Evolutionary conservation across 176 grass and related monocot species (phyloP).

Genomic region (Poa annua): DNA sequence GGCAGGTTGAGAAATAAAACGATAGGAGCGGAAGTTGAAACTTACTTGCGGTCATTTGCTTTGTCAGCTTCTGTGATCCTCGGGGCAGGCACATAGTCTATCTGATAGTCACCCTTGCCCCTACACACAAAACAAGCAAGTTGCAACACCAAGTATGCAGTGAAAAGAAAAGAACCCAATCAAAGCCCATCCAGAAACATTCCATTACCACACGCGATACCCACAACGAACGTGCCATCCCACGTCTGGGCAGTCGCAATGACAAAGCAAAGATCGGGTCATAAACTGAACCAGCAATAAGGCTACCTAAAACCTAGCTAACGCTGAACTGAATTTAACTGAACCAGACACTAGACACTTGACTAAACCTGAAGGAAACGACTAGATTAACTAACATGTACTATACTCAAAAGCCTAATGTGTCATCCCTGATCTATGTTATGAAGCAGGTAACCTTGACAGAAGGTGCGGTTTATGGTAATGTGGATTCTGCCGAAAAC

Average conservation of each 20-base stretch:
- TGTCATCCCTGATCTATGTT: not conserved
- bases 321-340: too few species aligned
- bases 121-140: constrained; percentile 41
- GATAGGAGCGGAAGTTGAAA: constrained; percentile 13
- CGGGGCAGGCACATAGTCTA: constrained; percentile 90
- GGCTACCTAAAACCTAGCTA: too few species aligned
- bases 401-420: not conserved
- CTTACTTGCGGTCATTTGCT: constrained; percentile 86
- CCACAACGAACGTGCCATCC: too few species aligned
- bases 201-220: not conserved
- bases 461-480: constrained; percentile 10
- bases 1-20: constrained; percentile 23
- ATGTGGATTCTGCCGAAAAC: not conserved
- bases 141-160: not conserved
- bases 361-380: too few species aligned
- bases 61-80: constrained; percentile 97
- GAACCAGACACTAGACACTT: too few species aligned
- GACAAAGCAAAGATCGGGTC: too few species aligned
- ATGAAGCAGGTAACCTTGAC: not conserved
- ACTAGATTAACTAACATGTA: too few species aligned
- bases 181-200: not conserved
- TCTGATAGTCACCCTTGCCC: constrained; percentile 87
- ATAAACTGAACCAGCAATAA: too few species aligned
- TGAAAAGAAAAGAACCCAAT: not conserved
- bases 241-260: too few species aligned